Evolutionary conservation across 139 green algal species (phyloP), one percentile per base, ranked within the genome.

Genomic region (Volvox reticuliferus): DNA sequence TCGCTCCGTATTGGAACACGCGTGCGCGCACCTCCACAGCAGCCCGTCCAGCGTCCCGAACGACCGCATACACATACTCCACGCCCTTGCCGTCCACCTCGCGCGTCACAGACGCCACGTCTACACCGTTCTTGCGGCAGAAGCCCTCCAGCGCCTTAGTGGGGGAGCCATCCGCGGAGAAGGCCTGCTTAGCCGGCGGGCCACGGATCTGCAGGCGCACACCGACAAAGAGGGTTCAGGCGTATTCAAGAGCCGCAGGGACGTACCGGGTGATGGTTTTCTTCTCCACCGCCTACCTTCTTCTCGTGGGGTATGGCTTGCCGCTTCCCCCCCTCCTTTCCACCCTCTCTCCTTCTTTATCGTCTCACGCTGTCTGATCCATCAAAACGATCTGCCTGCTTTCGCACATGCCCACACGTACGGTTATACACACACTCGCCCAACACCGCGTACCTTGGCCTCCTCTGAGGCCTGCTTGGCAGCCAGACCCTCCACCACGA

Each of bases 81-180:
- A 96, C 94, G 6, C 97, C 98, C 93, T 99, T 99, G 65, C 93
- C 93, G 87, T 99, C 97, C 0, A 94, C 92, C 88, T 97, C 94
- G 0, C 77, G 32, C 17, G 88, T 92, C 13, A 99, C 92, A 0
- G 89, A 77, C 0, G 88, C 93, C 1, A 88, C 21, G 0, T 91
- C 32, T 20, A 98, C 95, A 20, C 96, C 97, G 77, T 98, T 99
- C 93, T 99, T 99, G 62, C 92, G 95, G 93, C 96, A 99, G 93
- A 99, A 99, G 36, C 98, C 98, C 78, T 97, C 87, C 79, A 98
- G 94, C 3, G 98, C 98, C 92, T 98, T 98, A 80, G 95, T 99
- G 77, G 97, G 96, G 14, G 81, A 90, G 35, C 97, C 97, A 19
- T 96, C 90, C 0, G 87, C 91, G 1, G 73, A 44, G 63, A 90